Base-by-base conservation (phyloP, 2,329 filamentous ascomycete genomes). In the Fusarium sp. region DNA sequence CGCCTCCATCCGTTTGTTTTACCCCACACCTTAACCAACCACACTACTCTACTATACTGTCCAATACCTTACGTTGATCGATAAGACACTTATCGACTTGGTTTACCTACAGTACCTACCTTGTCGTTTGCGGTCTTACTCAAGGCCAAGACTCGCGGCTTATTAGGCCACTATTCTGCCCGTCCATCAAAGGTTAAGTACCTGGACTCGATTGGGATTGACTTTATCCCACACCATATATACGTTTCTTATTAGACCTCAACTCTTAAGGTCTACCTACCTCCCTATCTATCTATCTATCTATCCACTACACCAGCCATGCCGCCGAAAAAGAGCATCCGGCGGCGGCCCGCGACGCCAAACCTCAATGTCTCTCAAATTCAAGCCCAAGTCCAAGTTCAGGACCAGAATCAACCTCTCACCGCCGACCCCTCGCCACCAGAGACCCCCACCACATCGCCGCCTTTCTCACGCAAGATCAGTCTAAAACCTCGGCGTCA, bases 401-500 rank as follows among this genome's bases (percentile, higher is more conserved):
- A 69, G 39, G 33, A 45, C 50, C 58, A 73, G 58, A 75, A 77
- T 35, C 69, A 72, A 52, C 64, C 65, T 56, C 71, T 70, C 70
- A 71, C 74, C 74, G 73, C 75, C 67, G 77, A 80, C 57, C 82
- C 81, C 56, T 84, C 83, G 70, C 83, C 82, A 65, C 82, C 82
- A 39, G 80, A 82, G 48, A 84, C 82, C 39, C 83, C 82, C 50
- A 82, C 80, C 39, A 76, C 77, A 35, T 77, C 77, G 54, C 78
- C 79, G 56, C 72, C 74, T 29, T 72, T 76, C 60, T 69, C 73
- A 49, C 77, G 76, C 69, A 78, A 77, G 60, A 74, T 60, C 63
- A 74, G 75, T 58, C 61, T 73, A 55, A 75, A 74, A 65, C 75
- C 74, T 42, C 73, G 73, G 15, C 74, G 74, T 63, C 69, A 76